phyloP scores from a whole-genome alignment of 2,329 filamentous ascomycete genomes.

The Diaporthe sp. region DNA sequence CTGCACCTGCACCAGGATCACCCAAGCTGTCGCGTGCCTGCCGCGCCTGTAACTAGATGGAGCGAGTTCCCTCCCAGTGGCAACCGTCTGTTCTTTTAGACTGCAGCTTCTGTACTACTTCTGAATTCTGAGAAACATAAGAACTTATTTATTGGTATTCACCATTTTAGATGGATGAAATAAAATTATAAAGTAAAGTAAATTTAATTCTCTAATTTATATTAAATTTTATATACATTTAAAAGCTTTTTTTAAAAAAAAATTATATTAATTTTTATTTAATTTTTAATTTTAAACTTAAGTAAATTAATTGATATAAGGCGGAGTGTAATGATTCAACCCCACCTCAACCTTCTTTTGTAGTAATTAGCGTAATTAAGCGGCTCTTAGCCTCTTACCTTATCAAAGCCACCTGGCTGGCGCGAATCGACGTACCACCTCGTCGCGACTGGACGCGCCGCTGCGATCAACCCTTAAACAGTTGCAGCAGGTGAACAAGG shows the following conservation, averaged over 20 bases:
- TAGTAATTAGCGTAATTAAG: neutral
- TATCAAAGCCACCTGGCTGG: neutral
- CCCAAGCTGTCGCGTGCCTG: constrained; percentile 24
- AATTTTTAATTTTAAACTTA: neutral
- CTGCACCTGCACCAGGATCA: constrained; percentile 11
- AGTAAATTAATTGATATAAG: neutral
- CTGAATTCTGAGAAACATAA: too few relatives aligned
- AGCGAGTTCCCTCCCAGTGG: neutral
- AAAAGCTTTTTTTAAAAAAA: neutral
- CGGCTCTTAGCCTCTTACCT: neutral
- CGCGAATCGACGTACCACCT: neutral
- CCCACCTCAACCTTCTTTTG: neutral
- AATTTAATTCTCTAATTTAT: too few relatives aligned
- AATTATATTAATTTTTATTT: neutral
- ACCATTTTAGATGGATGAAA: neutral
- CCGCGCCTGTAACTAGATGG: neutral
- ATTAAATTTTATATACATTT: neutral
- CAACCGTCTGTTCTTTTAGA: neutral
- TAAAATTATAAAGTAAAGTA: neutral
- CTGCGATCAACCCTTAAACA: neutral
- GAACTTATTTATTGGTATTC: too few relatives aligned
- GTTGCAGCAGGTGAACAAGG: constrained; percentile 4
- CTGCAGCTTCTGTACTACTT: neutral
- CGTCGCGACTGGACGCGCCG: constrained; percentile 14
- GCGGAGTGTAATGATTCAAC: neutral